Evolutionary conservation across 148 eudicot species (phyloP), one percentile per base, ranked within the genome.

Genomic region (Gaultheria prostrata): DNA sequence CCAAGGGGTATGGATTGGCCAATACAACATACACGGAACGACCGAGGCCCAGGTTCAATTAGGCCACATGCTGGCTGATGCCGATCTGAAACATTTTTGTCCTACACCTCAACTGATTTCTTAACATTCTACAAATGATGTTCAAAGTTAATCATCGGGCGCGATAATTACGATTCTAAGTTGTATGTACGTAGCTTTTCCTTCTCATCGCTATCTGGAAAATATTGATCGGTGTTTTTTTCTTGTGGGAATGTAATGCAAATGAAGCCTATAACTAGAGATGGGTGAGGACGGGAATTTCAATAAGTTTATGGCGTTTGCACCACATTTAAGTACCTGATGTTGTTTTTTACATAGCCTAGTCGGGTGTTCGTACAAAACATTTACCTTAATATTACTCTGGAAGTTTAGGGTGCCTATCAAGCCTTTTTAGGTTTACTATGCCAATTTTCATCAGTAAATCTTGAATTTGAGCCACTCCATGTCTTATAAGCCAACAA

Each of bases 41-140:
- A 97, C 99, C 0, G 93, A 85, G 80, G 85, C 99, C 11, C 97
- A 93, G 51, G 94, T 97, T 82, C 85, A 89, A 49, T 82, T 97
- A 76, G 98, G 98, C 67, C 86, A 63, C 10, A 89, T 88, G 89
- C 85, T 94, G 81, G 97, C 97, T 17, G 89, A 92, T 51, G 93
- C 99, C 7, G 94, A 91, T 80, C 90, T 96, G 80, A 75, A 78
- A 28, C 87, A 91, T 86, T 94, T 93, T 86, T 69, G 76, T 33
- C 82, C 80, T 11, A 3, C 28, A 30, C 71, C 56, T n/a, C n/a
- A n/a, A 79, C 45, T 49, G 39, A 21, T 69, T 32, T 39, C 82
- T 10, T 11, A 26, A 65, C 15, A 9, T 26, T 65, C 46, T 8
- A 59, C 33, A 9, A 65, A 65, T 65, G 71, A 65, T 24, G 71